Base-by-base conservation (phyloP, 352 stramenopile species). In the Thalassiosira mediterranea region DNA sequence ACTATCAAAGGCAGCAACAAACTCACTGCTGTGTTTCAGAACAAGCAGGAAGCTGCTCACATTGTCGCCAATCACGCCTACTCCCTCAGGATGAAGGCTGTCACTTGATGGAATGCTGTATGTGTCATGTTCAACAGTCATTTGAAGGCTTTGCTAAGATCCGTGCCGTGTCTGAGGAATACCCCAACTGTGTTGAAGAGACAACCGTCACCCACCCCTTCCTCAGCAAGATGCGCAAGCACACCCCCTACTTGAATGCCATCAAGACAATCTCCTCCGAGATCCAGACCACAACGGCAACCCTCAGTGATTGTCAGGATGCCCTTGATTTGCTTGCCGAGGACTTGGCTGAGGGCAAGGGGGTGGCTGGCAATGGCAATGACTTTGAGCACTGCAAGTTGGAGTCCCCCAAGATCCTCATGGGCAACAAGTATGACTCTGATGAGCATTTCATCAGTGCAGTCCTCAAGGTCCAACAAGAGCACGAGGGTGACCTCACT, bases 321-420 rank as follows among this genome's bases (percentile, higher is more conserved):
- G 31, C 31, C 17, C 25, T 26, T 58, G 49, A 58, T 23, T 5
- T 29, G 2, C 17, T 58, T 58, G 49, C 5, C 5, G 15, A 7
- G 21, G 2, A 10, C 29, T 5, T 7, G 15, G 25, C 8, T 4
- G 49, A 26, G 17, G 49, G 49, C 4, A 26, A 58, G 17, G 49
- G 49, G 4, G 21, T 34, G 25, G 3, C 25, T 25, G 8, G 49
- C n/a, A 23, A 58, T 58, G 49, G 29, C 25, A 23, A 58, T 58
- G 49, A 58, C 25, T 58, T 58, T 58, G 17, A 58, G 49, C 25
- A 58, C 21, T 58, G 49, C 49, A n/a, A 10, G 49, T 31, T 58
- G 10, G 13, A 58, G 2, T 34, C 10, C 21, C 5, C 17, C 3
- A 34, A 32, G 17, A 19, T 58, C 13, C n/a, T 13, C 31, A 7